Conservation (phyloP, 495 filamentous ascomycete genomes). For the Pyrenula aspistea region DNA sequence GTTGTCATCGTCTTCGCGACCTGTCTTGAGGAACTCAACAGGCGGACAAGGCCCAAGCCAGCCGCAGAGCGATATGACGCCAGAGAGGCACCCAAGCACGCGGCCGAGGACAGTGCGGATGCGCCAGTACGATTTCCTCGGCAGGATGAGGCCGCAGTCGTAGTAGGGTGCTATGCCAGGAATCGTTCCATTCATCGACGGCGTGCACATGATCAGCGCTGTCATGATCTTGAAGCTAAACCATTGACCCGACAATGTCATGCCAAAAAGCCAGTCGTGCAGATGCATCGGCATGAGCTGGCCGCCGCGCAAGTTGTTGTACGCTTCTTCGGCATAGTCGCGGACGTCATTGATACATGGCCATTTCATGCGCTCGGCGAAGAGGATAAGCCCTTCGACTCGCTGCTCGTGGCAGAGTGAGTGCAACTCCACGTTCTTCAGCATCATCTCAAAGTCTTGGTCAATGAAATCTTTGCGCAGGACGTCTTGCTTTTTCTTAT, state of each 20-base stretch:
- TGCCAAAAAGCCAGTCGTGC: constrained; percentile 5
- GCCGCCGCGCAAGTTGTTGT: neutral
- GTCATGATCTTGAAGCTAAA: constrained; percentile 4
- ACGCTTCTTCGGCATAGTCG: constrained; percentile 1
- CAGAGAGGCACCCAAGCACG: constrained; percentile 1
- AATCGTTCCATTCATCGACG: neutral
- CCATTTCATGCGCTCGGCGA: constrained; percentile 4
- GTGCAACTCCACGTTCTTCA: neutral
- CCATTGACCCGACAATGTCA: constrained; percentile 1
- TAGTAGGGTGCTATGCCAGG: constrained; percentile 1
- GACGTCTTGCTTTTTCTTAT: neutral
- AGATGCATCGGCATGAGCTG: neutral
- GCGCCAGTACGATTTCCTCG: constrained; percentile 5
- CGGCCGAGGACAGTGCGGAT: constrained; percentile 4
- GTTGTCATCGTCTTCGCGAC: neutral
- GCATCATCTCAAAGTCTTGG: neutral
- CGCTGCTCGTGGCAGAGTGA: constrained; percentile 3
- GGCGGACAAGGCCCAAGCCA: constrained; percentile 5
- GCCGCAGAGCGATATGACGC: constrained; percentile 2
- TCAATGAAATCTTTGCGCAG: neutral
- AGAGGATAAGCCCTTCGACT: constrained; percentile 2
- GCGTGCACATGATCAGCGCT: neutral
- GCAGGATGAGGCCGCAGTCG: constrained; percentile 1
- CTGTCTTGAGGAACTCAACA: constrained; percentile 1
- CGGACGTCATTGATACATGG: constrained; percentile 2